These are phyloP conservation scores for Fonsecaea pedrosoi DNA, from an alignment of 2,329 filamentous ascomycete species.

Conservation along the genomic window DNA sequence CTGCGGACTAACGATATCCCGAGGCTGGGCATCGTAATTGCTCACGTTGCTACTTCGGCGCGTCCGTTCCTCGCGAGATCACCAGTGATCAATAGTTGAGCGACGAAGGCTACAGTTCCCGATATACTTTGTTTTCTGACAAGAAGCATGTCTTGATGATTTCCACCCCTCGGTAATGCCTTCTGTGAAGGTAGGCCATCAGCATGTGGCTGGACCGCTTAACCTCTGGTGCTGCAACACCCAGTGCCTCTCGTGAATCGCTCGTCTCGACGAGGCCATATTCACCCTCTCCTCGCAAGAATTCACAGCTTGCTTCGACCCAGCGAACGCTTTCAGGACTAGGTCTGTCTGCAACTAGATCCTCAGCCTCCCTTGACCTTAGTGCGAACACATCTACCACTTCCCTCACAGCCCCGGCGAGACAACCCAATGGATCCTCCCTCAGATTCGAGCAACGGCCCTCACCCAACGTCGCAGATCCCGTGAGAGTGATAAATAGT, in stretches of 20 bases:
- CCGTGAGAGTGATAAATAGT: conserved; percentile 70
- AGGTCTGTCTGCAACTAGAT: conserved; percentile 68
- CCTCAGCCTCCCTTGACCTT: conserved; percentile 76
- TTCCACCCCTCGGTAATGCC: neutral
- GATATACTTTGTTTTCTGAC: neutral
- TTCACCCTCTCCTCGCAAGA: conserved; percentile 73
- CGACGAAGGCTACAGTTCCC: neutral
- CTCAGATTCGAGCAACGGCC: conserved; percentile 65
- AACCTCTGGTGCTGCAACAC: conserved; percentile 68
- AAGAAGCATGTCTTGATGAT: conserved; percentile 4
- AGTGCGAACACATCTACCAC: conserved; percentile 75
- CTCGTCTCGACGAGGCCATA: conserved; percentile 71
- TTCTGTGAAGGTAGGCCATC: neutral
- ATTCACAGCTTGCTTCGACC: conserved; percentile 70
- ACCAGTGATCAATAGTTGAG: neutral
- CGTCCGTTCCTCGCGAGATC: neutral
- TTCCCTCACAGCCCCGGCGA: conserved; percentile 72
- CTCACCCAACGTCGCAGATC: conserved; percentile 68
- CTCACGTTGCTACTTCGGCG: neutral
- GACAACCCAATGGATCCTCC: conserved; percentile 70
- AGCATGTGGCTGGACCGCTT: conserved; percentile 91
- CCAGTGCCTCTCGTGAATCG: conserved; percentile 58
- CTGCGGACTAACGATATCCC: neutral
- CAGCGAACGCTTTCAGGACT: conserved; percentile 66
- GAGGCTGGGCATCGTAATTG: neutral